phyloP scores from a whole-genome alignment of 768 basidiomycete species.

The Phanerodontia chrysosporium region DNA sequence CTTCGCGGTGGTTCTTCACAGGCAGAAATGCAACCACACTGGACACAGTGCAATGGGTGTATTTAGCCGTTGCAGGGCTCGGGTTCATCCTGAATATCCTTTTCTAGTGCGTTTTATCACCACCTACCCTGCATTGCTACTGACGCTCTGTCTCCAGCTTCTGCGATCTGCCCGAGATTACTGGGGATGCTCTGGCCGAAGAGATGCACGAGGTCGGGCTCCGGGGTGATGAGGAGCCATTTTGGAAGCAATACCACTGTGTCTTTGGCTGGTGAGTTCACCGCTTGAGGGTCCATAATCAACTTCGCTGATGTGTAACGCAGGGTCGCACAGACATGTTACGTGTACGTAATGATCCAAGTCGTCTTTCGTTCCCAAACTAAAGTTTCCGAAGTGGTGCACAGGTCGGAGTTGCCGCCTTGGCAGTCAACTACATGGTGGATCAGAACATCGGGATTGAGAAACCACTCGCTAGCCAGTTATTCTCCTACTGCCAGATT shows the following conservation, averaged over 20 bases:
- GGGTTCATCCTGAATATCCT: slow-evolving; percentile 57
- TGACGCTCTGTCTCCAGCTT: slow-evolving; percentile 37
- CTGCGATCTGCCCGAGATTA: slow-evolving; percentile 65
- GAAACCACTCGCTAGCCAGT: slow-evolving; percentile 49
- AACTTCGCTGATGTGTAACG: not conserved
- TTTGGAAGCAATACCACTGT: slow-evolving; percentile 67
- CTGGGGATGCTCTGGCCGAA: slow-evolving; percentile 56
- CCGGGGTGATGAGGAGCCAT: slow-evolving; percentile 44
- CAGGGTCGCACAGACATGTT: slow-evolving; percentile 61
- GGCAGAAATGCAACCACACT: slow-evolving; percentile 57
- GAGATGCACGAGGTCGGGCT: slow-evolving; percentile 42
- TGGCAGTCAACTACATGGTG: slow-evolving; percentile 67
- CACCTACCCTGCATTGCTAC: slow-evolving; percentile 3
- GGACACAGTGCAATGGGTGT: slow-evolving; percentile 71
- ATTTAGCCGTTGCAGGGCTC: slow-evolving; percentile 60
- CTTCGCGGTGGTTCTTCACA: slow-evolving; percentile 69
- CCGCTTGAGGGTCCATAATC: too few species aligned
- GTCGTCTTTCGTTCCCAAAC: not conserved
- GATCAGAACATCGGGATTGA: slow-evolving; percentile 55
- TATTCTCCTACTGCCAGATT: slow-evolving; percentile 72
- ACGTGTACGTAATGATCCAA: slow-evolving; percentile 40
- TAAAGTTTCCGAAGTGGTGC: slow-evolving; percentile 39
- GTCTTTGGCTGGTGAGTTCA: slow-evolving; percentile 53
- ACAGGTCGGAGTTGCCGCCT: slow-evolving; percentile 61
- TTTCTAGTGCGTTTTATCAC: slow-evolving; percentile 46